Conservation (phyloP, 2,329 filamentous ascomycete genomes). For the Cytospora chrysosperma region DNA sequence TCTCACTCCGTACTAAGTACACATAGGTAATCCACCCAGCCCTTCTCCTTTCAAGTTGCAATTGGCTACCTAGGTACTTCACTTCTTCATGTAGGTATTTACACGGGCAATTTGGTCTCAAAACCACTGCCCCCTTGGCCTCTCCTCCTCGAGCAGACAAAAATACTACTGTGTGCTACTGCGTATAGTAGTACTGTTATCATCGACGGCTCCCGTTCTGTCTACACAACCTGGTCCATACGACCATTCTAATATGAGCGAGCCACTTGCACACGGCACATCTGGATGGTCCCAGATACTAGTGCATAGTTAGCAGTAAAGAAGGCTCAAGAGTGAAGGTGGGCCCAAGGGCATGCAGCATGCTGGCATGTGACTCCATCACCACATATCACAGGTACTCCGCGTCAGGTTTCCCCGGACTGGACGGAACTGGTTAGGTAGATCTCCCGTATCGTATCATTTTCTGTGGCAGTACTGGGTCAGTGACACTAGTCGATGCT, state of each 20-base stretch:
- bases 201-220: background rate
- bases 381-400: background rate
- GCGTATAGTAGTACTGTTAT: too few relatives aligned
- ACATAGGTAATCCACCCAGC: background rate
- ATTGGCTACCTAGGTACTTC: too few relatives aligned
- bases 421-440: background rate
- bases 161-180: too few relatives aligned
- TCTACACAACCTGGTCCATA: background rate
- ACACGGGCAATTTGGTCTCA: background rate
- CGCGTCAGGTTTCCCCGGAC: background rate
- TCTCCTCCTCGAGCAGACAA: too few relatives aligned
- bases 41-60: background rate
- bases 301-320: too few relatives aligned
- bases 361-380: background rate
- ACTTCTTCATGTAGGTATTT: too few relatives aligned
- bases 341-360: background rate
- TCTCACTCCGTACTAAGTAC: too few relatives aligned
- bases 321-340: background rate
- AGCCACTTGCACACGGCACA: too few relatives aligned
- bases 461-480: background rate
- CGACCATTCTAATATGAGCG: background rate
- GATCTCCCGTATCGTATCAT: background rate
- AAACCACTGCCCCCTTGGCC: background rate
- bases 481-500: background rate
- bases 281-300: too few relatives aligned